Base-by-base conservation (phyloP, 176 grass and related monocot genomes). In the Tuctoria greenei region DNA sequence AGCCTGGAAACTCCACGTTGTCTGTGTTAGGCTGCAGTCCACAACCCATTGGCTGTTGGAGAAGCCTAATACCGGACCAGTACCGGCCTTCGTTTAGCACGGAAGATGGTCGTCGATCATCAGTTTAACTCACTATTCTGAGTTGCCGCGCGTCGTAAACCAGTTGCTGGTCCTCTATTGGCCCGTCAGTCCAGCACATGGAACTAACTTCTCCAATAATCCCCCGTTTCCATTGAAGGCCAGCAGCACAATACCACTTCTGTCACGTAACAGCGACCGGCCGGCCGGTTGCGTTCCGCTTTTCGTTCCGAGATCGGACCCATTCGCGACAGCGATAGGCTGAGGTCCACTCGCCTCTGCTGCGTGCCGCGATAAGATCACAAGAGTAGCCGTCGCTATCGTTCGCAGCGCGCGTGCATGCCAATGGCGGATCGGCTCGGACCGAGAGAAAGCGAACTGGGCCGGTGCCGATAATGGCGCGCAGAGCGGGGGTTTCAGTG, bases 341-440 rank as follows among this genome's bases (percentile, higher is more conserved):
- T 3, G 31, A 59, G 85, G 79, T 67, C 60, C 67, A 82, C 66
- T 23, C 8, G 17, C 38, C 67, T 7, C 31, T 36, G 34, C 26
- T 16, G 2, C 17, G 36, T 36, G 16, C 85, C 18, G 41, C 11
- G 58, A 57, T 35, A 61, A 69, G 65, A 63, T 20, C 49, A 26
- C 35, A 0, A 15, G n/a, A 76, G 21, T 72, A 60, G 58, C 59
- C 41, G 79, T 25, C 23, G 65, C 13, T 21, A 14, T 37, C 79
- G 60, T 73, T 67, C 67, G 60, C 12, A 67, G 85, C 85, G 73
- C 61, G 79, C 85, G 67, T 78, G 74, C 74, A 61, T 26, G 23
- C 10, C 55, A 26, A 58, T 31, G 74, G 10, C 60, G 18, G 73
- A 50, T 64, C 44, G 40, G 14, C 79, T 87, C 43, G 74, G 68